These are phyloP conservation scores for Begonia peltatifolia DNA, from an alignment of 306 rosid genomes.

Conservation along the genomic window DNA sequence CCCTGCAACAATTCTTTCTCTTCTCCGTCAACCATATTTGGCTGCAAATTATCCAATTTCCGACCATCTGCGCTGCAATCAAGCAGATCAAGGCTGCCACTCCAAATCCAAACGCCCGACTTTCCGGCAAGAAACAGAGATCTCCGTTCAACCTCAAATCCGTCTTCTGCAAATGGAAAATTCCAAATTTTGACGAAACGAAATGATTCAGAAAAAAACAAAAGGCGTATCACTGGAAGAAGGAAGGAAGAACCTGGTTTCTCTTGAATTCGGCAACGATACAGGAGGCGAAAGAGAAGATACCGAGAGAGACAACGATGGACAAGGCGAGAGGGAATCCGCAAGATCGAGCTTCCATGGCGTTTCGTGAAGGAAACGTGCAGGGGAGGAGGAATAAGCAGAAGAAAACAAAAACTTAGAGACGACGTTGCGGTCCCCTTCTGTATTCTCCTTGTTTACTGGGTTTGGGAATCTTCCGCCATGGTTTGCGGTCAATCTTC, in stretches of 20 bases:
- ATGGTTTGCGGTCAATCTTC: no score
- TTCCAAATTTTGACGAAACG: background rate
- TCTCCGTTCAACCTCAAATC: constrained; percentile 61
- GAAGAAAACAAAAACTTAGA: no score
- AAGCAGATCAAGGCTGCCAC: constrained; percentile 49
- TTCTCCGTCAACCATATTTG: constrained; percentile 26
- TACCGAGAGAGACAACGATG: constrained; percentile 30
- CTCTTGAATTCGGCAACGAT: constrained; percentile 52
- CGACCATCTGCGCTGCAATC: constrained; percentile 40
- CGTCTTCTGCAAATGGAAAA: constrained; percentile 25
- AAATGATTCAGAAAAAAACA: background rate
- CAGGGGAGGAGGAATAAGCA: no score
- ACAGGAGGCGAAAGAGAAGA: constrained; percentile 50
- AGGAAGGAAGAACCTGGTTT: constrained; percentile 31
- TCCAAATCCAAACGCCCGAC: constrained; percentile 56
- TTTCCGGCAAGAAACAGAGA: constrained; percentile 55
- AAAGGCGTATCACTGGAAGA: background rate
- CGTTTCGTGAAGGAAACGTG: background rate
- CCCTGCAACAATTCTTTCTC: constrained; percentile 13
- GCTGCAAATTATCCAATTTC: constrained; percentile 29
- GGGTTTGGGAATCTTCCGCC: no score
- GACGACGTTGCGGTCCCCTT: no score
- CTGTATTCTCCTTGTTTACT: no score
- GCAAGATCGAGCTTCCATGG: constrained; percentile 39
- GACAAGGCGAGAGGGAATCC: constrained; percentile 18